Base-by-base conservation (phyloP, 163 green algal species). In the Chlorella variabilis region DNA sequence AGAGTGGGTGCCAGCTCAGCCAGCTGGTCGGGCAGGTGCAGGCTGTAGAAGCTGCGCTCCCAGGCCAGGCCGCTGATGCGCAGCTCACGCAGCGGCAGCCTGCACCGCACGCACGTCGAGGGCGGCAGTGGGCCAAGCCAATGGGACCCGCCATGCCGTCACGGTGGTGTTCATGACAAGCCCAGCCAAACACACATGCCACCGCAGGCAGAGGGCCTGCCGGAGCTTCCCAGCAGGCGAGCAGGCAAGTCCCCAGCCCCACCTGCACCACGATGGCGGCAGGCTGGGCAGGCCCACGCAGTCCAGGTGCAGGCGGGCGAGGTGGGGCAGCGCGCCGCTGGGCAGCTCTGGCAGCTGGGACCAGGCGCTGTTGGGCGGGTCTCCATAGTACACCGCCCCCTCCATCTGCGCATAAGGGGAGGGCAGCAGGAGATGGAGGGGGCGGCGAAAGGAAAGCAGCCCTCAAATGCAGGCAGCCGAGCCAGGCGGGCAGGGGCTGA, bases 261-360 rank as follows among this genome's bases (percentile, higher is more conserved):
- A 66, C 49, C 51, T 66, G 49, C 49, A 78, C 71, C 71, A 78
- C 20, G 71, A 78, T 48, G 71, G 34, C 7, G 71, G 71, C 7
- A 67, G 23, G 33, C 17, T 20, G 15, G 51, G 71, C 33, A 78
- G 71, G 3, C 71, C 49, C 33, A 78, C 71, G 54, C 71, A 49
- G 21, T 62, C 51, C 20, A 78, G 45, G 8, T 25, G 33, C 2
- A 78, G 71, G 49, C 5, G 9, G 8, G 29, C 34, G 42, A 78
- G 45, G 3, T 2, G 2, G 1, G 71, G 71, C 48, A 78, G 71
- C 23, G 71, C 71, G 2, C 49, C 33, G 0, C 29, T 23, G 8
- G 71, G 49, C 71, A 78, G 71, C 49, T 66, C 49, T 6, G 71
- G 71, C 71, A 78, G 71, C 49, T 66, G 49, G 31, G 29, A 63